Conservation (phyloP, 1,139 yeast genomes). For the Scheffersomyces cryptocercus region DNA sequence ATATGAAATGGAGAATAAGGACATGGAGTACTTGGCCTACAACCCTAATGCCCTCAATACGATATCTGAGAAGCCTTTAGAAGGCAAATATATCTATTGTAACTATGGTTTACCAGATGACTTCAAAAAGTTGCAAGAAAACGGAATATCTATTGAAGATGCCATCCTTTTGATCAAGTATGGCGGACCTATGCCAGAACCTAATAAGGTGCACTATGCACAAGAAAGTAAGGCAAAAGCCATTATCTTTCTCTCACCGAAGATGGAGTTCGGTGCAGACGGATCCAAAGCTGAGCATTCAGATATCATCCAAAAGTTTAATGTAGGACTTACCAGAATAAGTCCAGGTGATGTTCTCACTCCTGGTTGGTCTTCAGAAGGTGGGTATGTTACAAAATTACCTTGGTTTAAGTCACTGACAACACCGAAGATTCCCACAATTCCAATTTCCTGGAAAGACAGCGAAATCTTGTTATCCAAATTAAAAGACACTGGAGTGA, state of each 20-base stretch:
- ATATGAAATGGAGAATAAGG: slow-evolving; percentile 36
- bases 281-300: slow-evolving; percentile 38
- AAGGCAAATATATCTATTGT: slow-evolving; percentile 54
- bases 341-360: slow-evolving; percentile 79
- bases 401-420: slow-evolving; percentile 51
- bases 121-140: slow-evolving; percentile 41
- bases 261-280: slow-evolving; percentile 20
- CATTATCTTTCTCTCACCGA: slow-evolving; percentile 35
- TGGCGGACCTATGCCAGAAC: slow-evolving; percentile 48
- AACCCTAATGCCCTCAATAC: slow-evolving; percentile 63
- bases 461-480: slow-evolving; percentile 52
- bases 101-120: slow-evolving; percentile 69
- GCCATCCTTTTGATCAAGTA: slow-evolving; percentile 63
- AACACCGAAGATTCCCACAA: slow-evolving; percentile 71
- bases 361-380: slow-evolving; percentile 73
- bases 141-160: slow-evolving; percentile 35
- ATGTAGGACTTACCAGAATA: slow-evolving; percentile 65
- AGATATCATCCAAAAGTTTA: slow-evolving; percentile 58
- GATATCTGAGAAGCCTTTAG: slow-evolving; percentile 40
- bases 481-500: slow-evolving; percentile 49
- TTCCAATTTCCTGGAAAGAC: slow-evolving; percentile 76
- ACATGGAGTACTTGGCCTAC: slow-evolving; percentile 50
- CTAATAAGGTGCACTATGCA: slow-evolving; percentile 39
- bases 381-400: slow-evolving; percentile 35
- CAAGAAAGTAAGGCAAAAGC: slow-evolving; percentile 34